Evolutionary conservation across 192 early-diverging fungal species (phyloP), one percentile per base, ranked within the genome.

Genomic region (Dimargaris xerosporica): DNA sequence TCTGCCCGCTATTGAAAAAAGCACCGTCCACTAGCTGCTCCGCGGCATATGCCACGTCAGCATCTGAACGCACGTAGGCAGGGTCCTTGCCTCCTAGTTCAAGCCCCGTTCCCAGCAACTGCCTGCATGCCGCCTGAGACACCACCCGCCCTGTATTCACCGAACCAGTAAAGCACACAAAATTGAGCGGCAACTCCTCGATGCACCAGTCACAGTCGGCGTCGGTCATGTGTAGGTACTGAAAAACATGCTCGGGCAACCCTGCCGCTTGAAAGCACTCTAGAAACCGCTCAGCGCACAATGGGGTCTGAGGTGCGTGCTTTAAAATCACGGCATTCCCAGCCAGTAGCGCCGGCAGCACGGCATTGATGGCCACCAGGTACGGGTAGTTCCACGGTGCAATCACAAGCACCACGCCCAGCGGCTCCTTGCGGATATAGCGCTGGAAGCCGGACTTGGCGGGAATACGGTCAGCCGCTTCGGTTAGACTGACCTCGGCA

Each of bases 1-100:
- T 81, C 66, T 92, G 90, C 0, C 90, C 87, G 54, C 78, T 78
- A 69, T 92, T 92, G 64, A 86, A 91, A 65, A 85, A 83, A 6
- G 84, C 85, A 19, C 87, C 90, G 62, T 90, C 88, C 13, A 91
- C 79, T 9, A 91, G 64, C 26, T 87, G 82, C 54, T 86, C 84
- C 11, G 82, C 88, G 0, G 88, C 83, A 61, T 82, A 82, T 51
- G 73, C 76, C 26, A 89, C 63, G 63, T 90, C 81, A 23, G 80
- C 78, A 67, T 89, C 87, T 9, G 73, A 68, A 5, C 84, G 77
- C 15, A 92, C 87, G 59, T 89, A 89, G 17, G 88, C 87, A 12
- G 90, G 82, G 69, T 90, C 87, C 66, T 92, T 92, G 17, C 90
- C 90, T 26, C 90, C 90, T 5, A 92, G 76, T 47, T 92, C 90